Percentiles rank a stretch among this genome's conserved stretches.
Conservation (phyloP, 2,329 filamentous ascomycete genomes). For the Cladorrhinum sp. region DNA sequence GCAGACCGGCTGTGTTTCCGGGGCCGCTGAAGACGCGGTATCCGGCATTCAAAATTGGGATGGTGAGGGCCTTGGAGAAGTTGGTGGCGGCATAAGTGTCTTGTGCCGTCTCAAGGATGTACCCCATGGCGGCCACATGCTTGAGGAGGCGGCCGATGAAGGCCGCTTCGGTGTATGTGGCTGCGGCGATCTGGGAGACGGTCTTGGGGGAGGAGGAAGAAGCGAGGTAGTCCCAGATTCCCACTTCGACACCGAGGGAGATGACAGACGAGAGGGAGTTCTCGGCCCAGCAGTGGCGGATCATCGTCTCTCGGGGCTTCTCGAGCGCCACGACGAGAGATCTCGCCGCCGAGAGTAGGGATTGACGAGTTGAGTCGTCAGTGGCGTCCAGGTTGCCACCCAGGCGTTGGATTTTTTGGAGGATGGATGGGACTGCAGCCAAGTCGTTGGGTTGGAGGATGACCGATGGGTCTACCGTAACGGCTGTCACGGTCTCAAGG, state of each 20-base stretch:
- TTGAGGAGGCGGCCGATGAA: slow-evolving; percentile 33
- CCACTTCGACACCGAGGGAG: not conserved
- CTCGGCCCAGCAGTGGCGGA: not conserved
- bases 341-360: not conserved
- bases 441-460: not conserved
- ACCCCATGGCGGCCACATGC: slow-evolving; percentile 40
- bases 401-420: not conserved
- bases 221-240: not conserved
- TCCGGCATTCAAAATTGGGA: slow-evolving; percentile 35
- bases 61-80: slow-evolving; percentile 36
- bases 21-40: slow-evolving; percentile 25
- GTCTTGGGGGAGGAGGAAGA: not conserved
- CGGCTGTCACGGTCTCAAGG: not conserved
- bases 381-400: not conserved
- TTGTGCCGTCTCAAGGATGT: slow-evolving; percentile 35
- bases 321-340: not conserved
- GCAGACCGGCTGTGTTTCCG: not conserved
- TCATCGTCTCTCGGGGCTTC: not conserved
- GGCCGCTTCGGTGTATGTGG: not conserved
- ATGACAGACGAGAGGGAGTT: not conserved
- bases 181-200: not conserved
- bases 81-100: slow-evolving; percentile 40
- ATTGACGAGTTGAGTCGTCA: not conserved
- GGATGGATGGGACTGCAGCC: not conserved
- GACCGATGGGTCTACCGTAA: not conserved